Conservation (phyloP, 495 filamentous ascomycete genomes). For the Mycothermus thermophilus region DNA sequence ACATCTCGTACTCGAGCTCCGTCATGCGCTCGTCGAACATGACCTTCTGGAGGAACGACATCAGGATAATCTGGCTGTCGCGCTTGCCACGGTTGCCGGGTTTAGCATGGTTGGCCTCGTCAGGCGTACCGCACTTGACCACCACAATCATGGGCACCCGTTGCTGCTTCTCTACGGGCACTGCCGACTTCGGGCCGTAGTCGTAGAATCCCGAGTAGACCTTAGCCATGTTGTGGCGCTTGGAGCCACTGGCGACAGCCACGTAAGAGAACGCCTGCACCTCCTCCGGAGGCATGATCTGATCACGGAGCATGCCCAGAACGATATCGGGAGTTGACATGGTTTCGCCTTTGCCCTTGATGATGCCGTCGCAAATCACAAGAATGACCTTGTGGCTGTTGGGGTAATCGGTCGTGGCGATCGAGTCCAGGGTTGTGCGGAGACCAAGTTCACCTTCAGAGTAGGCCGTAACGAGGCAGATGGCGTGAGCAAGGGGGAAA, state of each 20-base stretch:
- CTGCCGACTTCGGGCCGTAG: conserved; percentile 67
- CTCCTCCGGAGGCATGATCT: conserved; percentile 59
- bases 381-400: conserved; percentile 97
- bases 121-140: conserved; percentile 89
- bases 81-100: conserved; percentile 96
- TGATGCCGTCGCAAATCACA: conserved; percentile 93
- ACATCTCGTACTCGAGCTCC: conserved; percentile 99
- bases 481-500: conserved; percentile 81
- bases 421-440: conserved; percentile 85
- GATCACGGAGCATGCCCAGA: conserved; percentile 88
- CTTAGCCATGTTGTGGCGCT: conserved; percentile 99
- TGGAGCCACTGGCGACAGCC: conserved; percentile 87
- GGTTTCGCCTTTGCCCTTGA: conserved; percentile 88
- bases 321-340: conserved; percentile 82
- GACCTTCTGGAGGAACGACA: conserved; percentile 99
- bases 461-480: conserved; percentile 94
- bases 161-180: conserved; percentile 81
- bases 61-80: conserved; percentile 96
- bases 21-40: conserved; percentile 99
- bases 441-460: conserved; percentile 91
- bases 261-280: conserved; percentile 90
- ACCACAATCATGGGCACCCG: conserved; percentile 98
- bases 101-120: conserved; percentile 65
- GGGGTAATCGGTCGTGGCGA: conserved; percentile 95
- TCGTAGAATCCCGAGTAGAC: conserved; percentile 97